Evolutionary conservation across 371 early-diverging fungal genomes (phyloP).

Genomic region (Mucor irregularis): DNA sequence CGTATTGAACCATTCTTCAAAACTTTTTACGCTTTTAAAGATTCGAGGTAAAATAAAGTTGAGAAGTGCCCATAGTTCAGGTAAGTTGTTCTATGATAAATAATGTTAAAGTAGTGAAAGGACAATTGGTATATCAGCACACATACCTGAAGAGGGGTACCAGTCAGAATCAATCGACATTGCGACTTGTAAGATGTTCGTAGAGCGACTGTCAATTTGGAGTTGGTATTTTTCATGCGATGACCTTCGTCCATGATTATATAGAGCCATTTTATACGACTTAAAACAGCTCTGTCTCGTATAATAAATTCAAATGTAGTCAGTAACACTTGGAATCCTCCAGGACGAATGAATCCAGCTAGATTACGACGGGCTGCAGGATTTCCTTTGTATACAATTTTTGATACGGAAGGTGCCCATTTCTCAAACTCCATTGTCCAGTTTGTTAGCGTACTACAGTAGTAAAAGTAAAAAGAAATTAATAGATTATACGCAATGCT

Average conservation of each 20-base stretch:
- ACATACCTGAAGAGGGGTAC: constrained; percentile 98
- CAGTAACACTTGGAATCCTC: constrained; percentile 91
- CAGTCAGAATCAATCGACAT: constrained; percentile 97
- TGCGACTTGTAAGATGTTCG: constrained; percentile 83
- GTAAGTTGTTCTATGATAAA: constrained; percentile 90
- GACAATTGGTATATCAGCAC: too few species aligned
- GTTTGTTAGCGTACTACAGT: constrained; percentile 83
- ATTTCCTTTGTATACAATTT: constrained; percentile 90
- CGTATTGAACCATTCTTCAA: constrained; percentile 99
- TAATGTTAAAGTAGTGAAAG: too few species aligned
- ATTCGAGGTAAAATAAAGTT: constrained; percentile 97
- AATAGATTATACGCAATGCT: background rate
- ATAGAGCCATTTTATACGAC: constrained; percentile 92
- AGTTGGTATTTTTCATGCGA: constrained; percentile 95
- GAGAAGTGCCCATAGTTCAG: constrained; percentile 97
- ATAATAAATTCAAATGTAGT: constrained; percentile 99
- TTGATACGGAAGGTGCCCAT: constrained; percentile 94
- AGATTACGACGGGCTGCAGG: constrained; percentile 74
- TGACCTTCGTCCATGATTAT: constrained; percentile 99
- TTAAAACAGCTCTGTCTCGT: constrained; percentile 82
- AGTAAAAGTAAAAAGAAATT: background rate
- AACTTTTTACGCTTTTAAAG: constrained; percentile 93
- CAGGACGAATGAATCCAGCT: constrained; percentile 66
- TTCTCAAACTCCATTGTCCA: constrained; percentile 97
- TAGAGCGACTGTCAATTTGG: constrained; percentile 83